Conservation (phyloP, 2,329 filamentous ascomycete genomes). For the Samsoniella hepiali region DNA sequence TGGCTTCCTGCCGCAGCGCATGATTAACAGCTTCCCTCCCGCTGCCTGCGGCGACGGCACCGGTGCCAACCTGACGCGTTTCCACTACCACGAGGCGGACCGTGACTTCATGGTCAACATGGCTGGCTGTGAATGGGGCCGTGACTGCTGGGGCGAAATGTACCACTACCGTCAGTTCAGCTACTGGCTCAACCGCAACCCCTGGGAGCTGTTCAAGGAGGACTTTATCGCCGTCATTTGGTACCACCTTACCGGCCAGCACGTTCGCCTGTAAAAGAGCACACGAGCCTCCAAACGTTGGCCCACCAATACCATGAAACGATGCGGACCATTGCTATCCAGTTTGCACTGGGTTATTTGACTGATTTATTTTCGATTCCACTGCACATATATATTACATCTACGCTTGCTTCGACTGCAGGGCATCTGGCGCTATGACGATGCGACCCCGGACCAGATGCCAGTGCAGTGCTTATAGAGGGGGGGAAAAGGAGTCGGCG, state of each 20-base stretch:
- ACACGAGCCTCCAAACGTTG: constrained; percentile 6
- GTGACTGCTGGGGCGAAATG: constrained; percentile 98
- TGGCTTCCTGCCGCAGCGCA: constrained; percentile 85
- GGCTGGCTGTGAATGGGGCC: constrained; percentile 95
- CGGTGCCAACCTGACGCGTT: constrained; percentile 62
- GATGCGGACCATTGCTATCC: background rate
- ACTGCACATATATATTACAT: constrained; percentile 17
- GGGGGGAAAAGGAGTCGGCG: background rate
- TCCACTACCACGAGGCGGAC: constrained; percentile 83
- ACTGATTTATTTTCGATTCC: constrained; percentile 19
- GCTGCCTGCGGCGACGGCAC: constrained; percentile 78
- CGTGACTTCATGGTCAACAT: constrained; percentile 96
- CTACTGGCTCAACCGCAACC: constrained; percentile 80
- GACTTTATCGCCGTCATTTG: constrained; percentile 59
- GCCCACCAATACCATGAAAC: background rate
- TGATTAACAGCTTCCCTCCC: constrained; percentile 89
- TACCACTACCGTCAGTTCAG: constrained; percentile 91
- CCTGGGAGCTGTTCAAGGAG: constrained; percentile 75
- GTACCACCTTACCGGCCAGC: constrained; percentile 61
- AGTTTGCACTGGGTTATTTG: background rate
- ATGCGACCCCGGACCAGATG: background rate
- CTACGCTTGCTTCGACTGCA: constrained; percentile 1
- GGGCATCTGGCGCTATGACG: background rate
- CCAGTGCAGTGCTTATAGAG: constrained; percentile 5
- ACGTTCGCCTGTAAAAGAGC: constrained; percentile 50